These are phyloP conservation scores for Pseudogymnoascus pannorum DNA, from an alignment of 2,329 filamentous ascomycete species.

Conservation along the genomic window DNA sequence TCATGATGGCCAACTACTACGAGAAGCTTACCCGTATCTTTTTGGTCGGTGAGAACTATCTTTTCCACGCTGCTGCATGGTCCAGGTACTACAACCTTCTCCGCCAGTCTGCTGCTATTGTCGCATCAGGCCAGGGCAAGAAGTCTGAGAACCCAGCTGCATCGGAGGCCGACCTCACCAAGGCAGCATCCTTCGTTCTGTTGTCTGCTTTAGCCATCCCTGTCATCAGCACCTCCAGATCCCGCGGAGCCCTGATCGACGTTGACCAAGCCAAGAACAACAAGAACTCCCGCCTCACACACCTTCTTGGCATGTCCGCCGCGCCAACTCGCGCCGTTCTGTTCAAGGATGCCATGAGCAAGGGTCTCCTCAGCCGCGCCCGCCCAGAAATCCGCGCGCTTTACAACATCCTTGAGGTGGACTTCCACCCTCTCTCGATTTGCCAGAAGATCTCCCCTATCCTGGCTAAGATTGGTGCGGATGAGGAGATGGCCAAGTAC, in stretches of 20 bases:
- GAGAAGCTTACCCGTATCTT: conserved; percentile 99
- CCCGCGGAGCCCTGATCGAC: conserved; percentile 90
- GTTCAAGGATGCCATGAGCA: conserved; percentile 93
- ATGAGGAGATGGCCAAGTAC: conserved; percentile 96
- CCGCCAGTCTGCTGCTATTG: conserved; percentile 76
- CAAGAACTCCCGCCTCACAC: conserved; percentile 96
- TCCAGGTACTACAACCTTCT: conserved; percentile 95
- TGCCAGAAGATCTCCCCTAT: conserved; percentile 99
- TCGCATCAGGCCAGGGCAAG: conserved; percentile 77
- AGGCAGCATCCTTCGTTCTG: conserved; percentile 90
- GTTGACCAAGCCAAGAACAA: conserved; percentile 96
- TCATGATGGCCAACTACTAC: conserved; percentile 99
- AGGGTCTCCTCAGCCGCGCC: conserved; percentile 86
- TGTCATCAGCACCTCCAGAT: conserved; percentile 96
- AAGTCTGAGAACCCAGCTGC: conserved; percentile 93
- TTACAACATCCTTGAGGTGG: conserved; percentile 97
- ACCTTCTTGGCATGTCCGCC: conserved; percentile 86
- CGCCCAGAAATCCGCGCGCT: conserved; percentile 92
- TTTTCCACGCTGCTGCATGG: conserved; percentile 98
- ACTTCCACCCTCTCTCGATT: conserved; percentile 97
- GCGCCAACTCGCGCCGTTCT: conserved; percentile 82
- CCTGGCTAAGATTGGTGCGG: conserved; percentile 82
- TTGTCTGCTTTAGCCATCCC: conserved; percentile 95
- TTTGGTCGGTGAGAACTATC: conserved; percentile 97
- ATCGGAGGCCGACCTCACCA: conserved; percentile 83